Conservation (phyloP, 306 rosid genomes). For the Alnus glutinosa region DNA sequence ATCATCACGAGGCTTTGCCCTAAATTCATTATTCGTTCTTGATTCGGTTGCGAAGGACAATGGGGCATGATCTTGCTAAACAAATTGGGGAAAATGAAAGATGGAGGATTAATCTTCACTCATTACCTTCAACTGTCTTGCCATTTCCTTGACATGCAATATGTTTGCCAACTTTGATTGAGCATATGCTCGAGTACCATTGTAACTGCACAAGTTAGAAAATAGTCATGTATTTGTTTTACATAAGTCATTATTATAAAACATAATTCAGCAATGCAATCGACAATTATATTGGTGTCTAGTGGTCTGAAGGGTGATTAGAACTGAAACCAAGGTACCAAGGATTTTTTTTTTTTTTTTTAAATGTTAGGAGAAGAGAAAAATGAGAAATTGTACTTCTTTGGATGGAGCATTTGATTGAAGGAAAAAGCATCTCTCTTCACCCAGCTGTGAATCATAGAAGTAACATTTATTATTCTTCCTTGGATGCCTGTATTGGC, state of each 20-base stretch:
- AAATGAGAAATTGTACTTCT: conserved; percentile 44
- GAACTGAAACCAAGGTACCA: conserved; percentile 12
- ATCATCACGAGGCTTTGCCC: not conserved
- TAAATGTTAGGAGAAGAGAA: not conserved
- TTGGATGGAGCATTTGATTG: conserved; percentile 67
- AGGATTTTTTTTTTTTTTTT: not conserved
- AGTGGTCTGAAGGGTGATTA: not conserved
- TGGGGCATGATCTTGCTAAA: no score
- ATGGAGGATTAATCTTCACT: not conserved
- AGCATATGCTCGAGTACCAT: conserved; percentile 87
- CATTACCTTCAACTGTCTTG: conserved; percentile 73
- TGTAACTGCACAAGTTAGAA: conserved; percentile 62
- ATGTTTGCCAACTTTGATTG: conserved; percentile 84
- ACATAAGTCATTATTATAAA: not conserved
- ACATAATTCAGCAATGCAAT: not conserved
- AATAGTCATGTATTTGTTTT: not conserved
- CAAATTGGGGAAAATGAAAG: not conserved
- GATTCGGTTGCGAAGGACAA: no score
- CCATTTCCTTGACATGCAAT: conserved; percentile 82
- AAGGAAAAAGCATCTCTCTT: conserved; percentile 61
- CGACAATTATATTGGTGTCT: not conserved
- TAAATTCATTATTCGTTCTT: not conserved
- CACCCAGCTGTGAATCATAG: conserved; percentile 85
- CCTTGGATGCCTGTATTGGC: conserved; percentile 81
- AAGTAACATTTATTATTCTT: conserved; percentile 83